Conservation (phyloP, 331 rosid genomes). For the Stylosanthes scabra region DNA sequence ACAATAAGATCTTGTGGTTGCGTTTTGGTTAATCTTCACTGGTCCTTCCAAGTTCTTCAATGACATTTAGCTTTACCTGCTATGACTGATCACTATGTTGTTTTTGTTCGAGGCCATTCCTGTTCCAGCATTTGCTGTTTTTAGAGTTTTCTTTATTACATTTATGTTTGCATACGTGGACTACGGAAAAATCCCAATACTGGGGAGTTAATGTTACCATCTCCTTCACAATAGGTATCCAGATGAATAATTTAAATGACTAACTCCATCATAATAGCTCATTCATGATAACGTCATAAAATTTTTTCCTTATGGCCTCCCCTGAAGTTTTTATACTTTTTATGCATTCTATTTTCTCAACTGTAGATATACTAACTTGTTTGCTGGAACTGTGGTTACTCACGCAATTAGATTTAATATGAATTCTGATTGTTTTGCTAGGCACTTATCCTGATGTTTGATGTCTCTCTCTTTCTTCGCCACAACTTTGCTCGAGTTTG, state of each 20-base stretch:
- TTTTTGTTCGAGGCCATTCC: neutral
- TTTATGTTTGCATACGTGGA: neutral
- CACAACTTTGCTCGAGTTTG: constrained; percentile 76
- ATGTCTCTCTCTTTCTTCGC: constrained; percentile 77
- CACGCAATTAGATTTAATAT: constrained; percentile 31
- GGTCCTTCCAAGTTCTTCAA: neutral
- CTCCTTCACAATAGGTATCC: neutral
- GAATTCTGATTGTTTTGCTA: constrained; percentile 43
- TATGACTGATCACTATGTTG: neutral
- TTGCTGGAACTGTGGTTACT: neutral
- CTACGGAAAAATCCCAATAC: neutral
- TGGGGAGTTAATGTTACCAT: neutral
- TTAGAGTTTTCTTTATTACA: constrained; percentile 6
- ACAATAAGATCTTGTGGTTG: neutral
- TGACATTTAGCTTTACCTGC: neutral
- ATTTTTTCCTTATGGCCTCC: neutral
- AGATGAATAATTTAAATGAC: constrained; percentile 16
- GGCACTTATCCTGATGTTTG: constrained; percentile 87
- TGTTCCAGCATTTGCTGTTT: constrained; percentile 5
- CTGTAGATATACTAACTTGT: constrained; percentile 5
- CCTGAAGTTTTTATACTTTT: neutral
- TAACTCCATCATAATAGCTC: neutral
- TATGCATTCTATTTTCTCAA: neutral
- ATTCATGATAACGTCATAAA: neutral
- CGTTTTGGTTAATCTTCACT: constrained; percentile 12